These are phyloP conservation scores for Nemania diffusa DNA, from an alignment of 2,329 filamentous ascomycete species.

Conservation along the genomic window DNA sequence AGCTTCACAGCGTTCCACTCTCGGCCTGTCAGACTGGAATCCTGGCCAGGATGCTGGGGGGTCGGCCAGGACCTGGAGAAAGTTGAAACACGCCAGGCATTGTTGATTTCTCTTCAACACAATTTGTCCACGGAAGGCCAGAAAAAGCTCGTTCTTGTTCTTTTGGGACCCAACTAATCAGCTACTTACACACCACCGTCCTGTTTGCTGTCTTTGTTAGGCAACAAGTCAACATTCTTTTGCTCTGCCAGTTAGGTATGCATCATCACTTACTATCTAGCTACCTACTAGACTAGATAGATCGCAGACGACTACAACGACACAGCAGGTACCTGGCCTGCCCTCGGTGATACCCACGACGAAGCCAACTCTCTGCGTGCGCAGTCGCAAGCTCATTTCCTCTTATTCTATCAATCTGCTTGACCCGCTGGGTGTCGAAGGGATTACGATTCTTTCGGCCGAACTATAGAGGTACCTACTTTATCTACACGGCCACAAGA, in stretches of 20 bases:
- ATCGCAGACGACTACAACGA: constrained; percentile 6
- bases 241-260: constrained; percentile 1
- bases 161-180: not conserved
- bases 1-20: constrained; percentile 28
- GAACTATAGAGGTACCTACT: not conserved
- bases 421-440: not conserved
- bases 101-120: constrained; percentile 27
- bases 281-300: not conserved
- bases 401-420: not conserved
- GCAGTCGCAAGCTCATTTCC: not conserved
- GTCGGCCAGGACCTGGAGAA: constrained; percentile 25
- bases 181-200: not conserved
- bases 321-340: not conserved
- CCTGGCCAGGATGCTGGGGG: constrained; percentile 17
- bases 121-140: constrained; percentile 7
- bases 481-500: constrained; percentile 12
- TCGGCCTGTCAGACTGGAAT: constrained; percentile 27
- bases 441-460: constrained; percentile 6
- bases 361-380: not conserved
- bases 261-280: not conserved
- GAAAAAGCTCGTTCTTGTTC: constrained; percentile 15
- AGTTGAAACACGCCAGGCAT: constrained; percentile 36
- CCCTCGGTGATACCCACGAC: constrained; percentile 11
- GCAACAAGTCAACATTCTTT: not conserved
- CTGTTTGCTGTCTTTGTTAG: constrained; percentile 5